Evolutionary conservation across 176 grass and related monocot species (phyloP).

Genomic region (Themeda triandra): DNA sequence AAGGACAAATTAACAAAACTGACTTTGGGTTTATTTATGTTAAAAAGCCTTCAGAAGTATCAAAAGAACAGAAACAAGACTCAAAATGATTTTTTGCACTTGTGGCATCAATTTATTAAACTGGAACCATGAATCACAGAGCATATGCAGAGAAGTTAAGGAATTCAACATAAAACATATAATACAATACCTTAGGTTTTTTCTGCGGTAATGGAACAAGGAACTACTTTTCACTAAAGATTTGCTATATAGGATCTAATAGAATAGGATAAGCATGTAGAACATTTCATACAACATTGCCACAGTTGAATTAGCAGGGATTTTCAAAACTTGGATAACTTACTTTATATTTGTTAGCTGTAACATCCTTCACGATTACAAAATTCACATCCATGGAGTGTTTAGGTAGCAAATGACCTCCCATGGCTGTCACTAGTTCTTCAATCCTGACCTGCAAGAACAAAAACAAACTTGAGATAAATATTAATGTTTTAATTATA

Average conservation of each 20-base stretch:
- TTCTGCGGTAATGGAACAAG: not conserved
- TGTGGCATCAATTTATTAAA: constrained; percentile 16
- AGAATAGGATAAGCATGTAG: constrained; percentile 12
- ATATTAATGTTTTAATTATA: constrained; percentile 1
- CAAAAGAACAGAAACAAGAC: not conserved
- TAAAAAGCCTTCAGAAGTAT: not conserved
- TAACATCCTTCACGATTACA: constrained; percentile 87
- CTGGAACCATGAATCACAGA: not conserved
- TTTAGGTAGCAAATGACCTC: constrained; percentile 60
- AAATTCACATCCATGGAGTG: constrained; percentile 70
- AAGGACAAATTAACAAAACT: not conserved
- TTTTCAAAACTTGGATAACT: constrained; percentile 25
- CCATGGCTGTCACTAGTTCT: constrained; percentile 75
- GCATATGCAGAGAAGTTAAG: not conserved
- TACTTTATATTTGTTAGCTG: constrained; percentile 85
- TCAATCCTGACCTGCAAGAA: constrained; percentile 69
- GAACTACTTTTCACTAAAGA: constrained; percentile 2
- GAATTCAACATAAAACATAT: not conserved
- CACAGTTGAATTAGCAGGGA: not conserved
- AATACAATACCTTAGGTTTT: constrained; percentile 3
- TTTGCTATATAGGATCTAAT: not conserved
- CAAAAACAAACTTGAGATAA: constrained; percentile 25
- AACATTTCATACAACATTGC: not conserved
- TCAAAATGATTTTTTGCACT: not conserved
- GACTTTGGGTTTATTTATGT: not conserved